Base-by-base conservation (phyloP, 495 filamentous ascomycete species). In the Neurospora sp. region DNA sequence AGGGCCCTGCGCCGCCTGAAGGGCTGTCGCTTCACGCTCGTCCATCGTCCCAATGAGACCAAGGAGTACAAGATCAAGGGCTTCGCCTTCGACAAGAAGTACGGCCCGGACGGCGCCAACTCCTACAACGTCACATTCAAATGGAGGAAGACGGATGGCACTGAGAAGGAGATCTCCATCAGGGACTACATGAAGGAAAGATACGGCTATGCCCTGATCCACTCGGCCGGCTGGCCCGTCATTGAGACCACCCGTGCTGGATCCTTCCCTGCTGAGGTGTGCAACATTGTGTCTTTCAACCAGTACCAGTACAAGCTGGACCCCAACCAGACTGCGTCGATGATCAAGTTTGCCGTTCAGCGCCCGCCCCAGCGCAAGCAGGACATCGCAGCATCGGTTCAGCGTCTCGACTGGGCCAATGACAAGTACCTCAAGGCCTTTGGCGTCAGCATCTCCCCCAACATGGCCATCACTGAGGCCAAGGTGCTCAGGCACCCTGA, bases 301-400 rank as follows among this genome's bases (percentile, higher is more conserved):
- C 88, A 90, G 1, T 99, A 94, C 80, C 85, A 86, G 1, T 92
- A 83, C 82, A 98, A 97, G 84, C 83, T 98, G 3, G 88, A 88
- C 73, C 87, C 92, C 20, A 76, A 78, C 0, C 89, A 92, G 85
- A 96, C 94, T 0, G 79, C 86, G 0, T 77, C 87, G 9, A 98
- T 99, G 95, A 97, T 99, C 81, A 93, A 90, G 78, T 93, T 92
- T 79, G 93, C 94, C 3, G 87, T 87, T 1, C 84, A 86, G 70
- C 86, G 88, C 3, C 96, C 96, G 0, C 53, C 73, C 0, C 76
- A 89, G 37, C 92, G 95, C 22, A 85, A 87, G 76, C 70, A 75
- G 0, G 84, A 90, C 16, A 91, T 98, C 7, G 4, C 70, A 74
- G 85, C 39, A n/a, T 90, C 90, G 27, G 86, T 96, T 22, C 74